Evolutionary conservation across 2,329 filamentous ascomycete genomes (phyloP).

Genomic region (Biscogniauxia sp.): DNA sequence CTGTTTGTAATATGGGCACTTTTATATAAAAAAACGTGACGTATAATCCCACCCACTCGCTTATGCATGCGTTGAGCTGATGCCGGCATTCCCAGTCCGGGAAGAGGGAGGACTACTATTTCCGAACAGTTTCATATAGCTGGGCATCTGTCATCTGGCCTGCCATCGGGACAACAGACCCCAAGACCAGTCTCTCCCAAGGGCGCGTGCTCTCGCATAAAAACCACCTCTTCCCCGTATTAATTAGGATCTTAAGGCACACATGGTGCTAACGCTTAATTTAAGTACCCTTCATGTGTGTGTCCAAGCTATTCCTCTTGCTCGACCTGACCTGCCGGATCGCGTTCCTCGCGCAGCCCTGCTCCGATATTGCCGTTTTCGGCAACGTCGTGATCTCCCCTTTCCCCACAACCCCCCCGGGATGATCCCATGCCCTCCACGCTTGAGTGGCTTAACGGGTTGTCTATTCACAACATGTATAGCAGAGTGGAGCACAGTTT

Average conservation of each 20-base stretch:
- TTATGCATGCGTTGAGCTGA: no score
- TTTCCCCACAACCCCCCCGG: conserved; percentile 18
- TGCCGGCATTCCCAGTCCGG: neutral
- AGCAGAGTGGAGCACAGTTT: conserved; percentile 3
- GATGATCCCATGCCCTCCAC: conserved; percentile 9
- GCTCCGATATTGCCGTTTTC: conserved; percentile 21
- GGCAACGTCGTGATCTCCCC: conserved; percentile 13
- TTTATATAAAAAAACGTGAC: neutral
- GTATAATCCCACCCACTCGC: neutral
- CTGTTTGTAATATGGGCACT: neutral
- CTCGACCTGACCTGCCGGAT: conserved; percentile 18
- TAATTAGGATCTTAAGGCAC: neutral
- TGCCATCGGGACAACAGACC: neutral
- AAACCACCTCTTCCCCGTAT: neutral
- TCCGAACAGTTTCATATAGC: neutral
- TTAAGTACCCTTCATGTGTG: conserved; percentile 1
- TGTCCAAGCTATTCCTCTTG: conserved; percentile 13
- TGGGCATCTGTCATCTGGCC: neutral
- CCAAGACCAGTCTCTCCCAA: conserved; percentile 1
- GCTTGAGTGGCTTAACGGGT: conserved; percentile 3
- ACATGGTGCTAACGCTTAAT: neutral
- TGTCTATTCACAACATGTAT: conserved; percentile 1
- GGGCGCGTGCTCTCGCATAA: neutral
- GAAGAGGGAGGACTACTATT: no score
- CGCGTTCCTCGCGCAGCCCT: conserved; percentile 6